Percentiles rank a stretch among this genome's conserved stretches.
Conservation (phyloP, 257 asterid species). For the Solanum lycopersicoides region DNA sequence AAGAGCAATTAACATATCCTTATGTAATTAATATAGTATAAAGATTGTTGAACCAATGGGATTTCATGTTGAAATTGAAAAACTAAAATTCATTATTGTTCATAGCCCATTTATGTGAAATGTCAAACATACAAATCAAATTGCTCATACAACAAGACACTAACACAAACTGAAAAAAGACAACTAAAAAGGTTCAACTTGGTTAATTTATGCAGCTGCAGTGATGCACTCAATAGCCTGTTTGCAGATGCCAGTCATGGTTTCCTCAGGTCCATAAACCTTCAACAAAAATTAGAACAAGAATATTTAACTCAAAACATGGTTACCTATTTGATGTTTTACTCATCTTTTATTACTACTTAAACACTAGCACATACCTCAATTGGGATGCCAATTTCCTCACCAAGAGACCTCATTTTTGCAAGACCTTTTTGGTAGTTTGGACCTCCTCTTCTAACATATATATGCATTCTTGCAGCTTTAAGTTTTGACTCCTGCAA, state of each 20-base stretch:
- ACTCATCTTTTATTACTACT: neutral
- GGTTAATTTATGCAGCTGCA: constrained; percentile 63
- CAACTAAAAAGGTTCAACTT: no score
- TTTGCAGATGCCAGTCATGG: constrained; percentile 97
- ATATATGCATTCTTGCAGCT: constrained; percentile 74
- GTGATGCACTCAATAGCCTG: constrained; percentile 93
- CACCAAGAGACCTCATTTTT: constrained; percentile 79
- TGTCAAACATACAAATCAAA: constrained; percentile 8
- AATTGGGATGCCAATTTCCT: constrained; percentile 85
- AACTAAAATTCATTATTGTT: neutral
- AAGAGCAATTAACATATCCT: neutral
- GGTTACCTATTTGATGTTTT: neutral
- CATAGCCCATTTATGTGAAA: constrained; percentile 4
- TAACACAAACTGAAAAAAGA: neutral
- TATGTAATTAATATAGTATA: neutral
- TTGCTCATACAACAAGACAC: constrained; percentile 6
- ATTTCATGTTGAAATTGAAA: neutral
- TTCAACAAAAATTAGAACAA: constrained; percentile 5
- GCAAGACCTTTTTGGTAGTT: constrained; percentile 91
- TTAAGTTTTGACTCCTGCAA: constrained; percentile 87
- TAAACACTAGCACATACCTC: constrained; percentile 38
- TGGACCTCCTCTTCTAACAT: constrained; percentile 94
- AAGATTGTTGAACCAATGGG: neutral
- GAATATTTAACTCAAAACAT: neutral
- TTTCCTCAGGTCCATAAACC: constrained; percentile 97